phyloP scores from a whole-genome alignment of 495 filamentous ascomycete genomes.

The Chaetomium cochliodes region DNA sequence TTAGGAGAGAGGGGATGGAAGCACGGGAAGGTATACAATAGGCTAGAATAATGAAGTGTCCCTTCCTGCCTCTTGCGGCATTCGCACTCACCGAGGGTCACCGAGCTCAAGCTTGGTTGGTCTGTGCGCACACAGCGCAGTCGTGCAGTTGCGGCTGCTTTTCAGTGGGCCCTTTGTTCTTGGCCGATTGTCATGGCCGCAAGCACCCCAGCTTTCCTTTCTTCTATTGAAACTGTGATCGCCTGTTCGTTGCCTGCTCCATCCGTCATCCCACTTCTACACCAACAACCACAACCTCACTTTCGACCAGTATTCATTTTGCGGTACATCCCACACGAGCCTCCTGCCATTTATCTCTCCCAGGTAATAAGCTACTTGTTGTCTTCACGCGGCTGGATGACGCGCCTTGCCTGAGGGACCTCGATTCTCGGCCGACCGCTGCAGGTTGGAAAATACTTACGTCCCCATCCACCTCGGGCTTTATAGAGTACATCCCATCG shows the following conservation, averaged over 20 bases:
- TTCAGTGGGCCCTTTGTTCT: constrained; percentile 16
- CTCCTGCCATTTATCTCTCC: neutral
- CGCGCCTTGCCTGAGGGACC: constrained; percentile 13
- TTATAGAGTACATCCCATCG: neutral
- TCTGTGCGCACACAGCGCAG: too few relatives aligned
- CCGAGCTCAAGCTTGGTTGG: neutral
- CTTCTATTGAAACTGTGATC: neutral
- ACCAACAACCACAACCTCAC: neutral
- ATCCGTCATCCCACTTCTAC: neutral
- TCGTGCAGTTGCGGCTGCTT: neutral
- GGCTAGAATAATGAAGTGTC: too few relatives aligned
- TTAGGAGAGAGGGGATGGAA: too few relatives aligned
- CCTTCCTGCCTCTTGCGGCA: too few relatives aligned
- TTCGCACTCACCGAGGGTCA: neutral
- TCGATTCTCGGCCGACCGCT: neutral
- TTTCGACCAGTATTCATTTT: neutral
- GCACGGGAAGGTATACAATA: too few relatives aligned
- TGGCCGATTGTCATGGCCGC: neutral
- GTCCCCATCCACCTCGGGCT: neutral
- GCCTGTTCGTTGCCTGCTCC: neutral
- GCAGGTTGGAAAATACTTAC: neutral
- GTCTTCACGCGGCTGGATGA: constrained; percentile 12
- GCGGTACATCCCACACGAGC: neutral
- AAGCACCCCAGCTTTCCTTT: neutral
- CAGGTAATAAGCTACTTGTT: neutral